Base-by-base conservation (phyloP, 495 filamentous ascomycete genomes). In the Penicillium subrubescens region DNA sequence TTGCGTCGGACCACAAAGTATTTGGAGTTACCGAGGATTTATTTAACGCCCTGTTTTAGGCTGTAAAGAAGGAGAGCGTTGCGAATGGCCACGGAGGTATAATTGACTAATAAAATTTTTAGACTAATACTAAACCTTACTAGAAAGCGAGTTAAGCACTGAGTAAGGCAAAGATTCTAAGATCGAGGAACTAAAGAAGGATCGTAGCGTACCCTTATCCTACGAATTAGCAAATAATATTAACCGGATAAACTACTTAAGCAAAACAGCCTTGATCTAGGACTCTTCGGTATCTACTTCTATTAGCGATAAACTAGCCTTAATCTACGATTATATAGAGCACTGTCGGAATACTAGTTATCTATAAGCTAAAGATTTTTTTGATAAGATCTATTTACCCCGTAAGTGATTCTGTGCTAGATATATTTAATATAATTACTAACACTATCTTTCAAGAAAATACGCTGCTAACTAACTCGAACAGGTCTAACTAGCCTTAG, bases 291-390 rank as follows among this genome's bases (percentile, higher is more conserved):
- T 55, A 41, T 62, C 51, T 62, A 44, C 37, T 46, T 27, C 50
- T 14, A 55, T 62, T 21, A 35, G 37, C 51, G 46, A 62, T 55
- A 21, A 62, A 62, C 35, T 62, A 33, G 50, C 50, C 2, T 23
- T 34, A 19, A 54, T 62, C 34, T 33, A 62, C 14, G 17, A 62
- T 55, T 14, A 56, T 54, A 44, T 55, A 27, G 50, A 62, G 19
- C 21, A 56, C 50, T 62, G 8, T 55, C 35, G 50, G 37, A 54
- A 56, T 56, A 3, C 60, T 31, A 21, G 27, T 62, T 56, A 21
- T 55, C 25, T 44, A 62, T 19, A 54, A 31, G 60, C 60, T 41
- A 55, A 62, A 56, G 19, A 34, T 12, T 62, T 62, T 44, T 62
- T 43, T 29, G 4, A 52, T 52, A 10, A 17, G 25, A 52, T 52